Percentiles rank a stretch among this genome's conserved stretches.
phyloP scores from a whole-genome alignment of 805 yeast genomes.

The Isabelozyma rhagii region DNA sequence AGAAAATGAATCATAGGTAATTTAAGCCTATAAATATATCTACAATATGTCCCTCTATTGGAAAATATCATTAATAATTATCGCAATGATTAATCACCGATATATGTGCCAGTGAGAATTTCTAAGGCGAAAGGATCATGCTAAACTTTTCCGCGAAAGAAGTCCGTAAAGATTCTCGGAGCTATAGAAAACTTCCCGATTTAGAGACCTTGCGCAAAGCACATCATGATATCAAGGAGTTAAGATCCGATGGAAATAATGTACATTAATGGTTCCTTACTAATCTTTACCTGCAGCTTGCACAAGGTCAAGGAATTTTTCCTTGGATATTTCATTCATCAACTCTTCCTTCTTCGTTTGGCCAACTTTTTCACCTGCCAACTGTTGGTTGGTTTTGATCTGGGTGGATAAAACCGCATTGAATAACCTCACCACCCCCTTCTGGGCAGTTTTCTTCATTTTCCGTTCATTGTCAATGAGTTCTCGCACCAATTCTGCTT shows the following conservation, averaged over 20 bases:
- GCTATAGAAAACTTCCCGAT: not conserved
- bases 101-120: too few relatives aligned
- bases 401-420: slow-evolving; percentile 84
- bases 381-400: slow-evolving; percentile 51
- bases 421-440: slow-evolving; percentile 81
- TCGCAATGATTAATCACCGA: too few relatives aligned
- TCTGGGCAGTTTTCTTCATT: slow-evolving; percentile 77
- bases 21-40: too few relatives aligned
- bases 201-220: too few relatives aligned
- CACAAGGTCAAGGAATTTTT: slow-evolving; percentile 83
- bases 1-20: too few relatives aligned
- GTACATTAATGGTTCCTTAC: too few relatives aligned
- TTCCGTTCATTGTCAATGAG: slow-evolving; percentile 64
- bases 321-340: slow-evolving; percentile 80
- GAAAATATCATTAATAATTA: too few relatives aligned
- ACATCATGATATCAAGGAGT: too few relatives aligned
- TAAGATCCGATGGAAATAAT: too few relatives aligned
- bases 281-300: slow-evolving; percentile 62
- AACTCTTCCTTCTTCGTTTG: slow-evolving; percentile 54
- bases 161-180: not conserved
- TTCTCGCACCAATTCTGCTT: slow-evolving; percentile 53
- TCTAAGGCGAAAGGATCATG: not conserved
- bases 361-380: slow-evolving; percentile 43
- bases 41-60: too few relatives aligned
- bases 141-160: not conserved